These are phyloP conservation scores for Metschnikowia continentalis DNA, from an alignment of 805 yeast species.

Conservation along the genomic window DNA sequence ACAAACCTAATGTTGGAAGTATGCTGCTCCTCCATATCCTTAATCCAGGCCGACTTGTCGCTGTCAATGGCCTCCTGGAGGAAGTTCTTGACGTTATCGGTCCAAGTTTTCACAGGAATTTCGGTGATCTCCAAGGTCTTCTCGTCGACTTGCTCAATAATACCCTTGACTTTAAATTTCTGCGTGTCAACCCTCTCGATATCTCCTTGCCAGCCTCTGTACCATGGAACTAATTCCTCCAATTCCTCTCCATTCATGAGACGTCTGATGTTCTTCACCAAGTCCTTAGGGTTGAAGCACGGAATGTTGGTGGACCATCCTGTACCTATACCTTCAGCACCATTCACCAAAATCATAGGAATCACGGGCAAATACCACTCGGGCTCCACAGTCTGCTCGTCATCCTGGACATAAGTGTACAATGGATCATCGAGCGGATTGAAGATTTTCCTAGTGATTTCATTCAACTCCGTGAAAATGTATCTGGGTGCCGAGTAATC, in stretches of 20 bases:
- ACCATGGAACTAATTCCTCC: slow-evolving; percentile 86
- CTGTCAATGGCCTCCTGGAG: slow-evolving; percentile 72
- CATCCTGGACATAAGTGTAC: slow-evolving; percentile 79
- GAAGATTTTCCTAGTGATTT: slow-evolving; percentile 72
- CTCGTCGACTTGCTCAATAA: slow-evolving; percentile 74
- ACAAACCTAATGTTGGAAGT: slow-evolving; percentile 75
- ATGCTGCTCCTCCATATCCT: slow-evolving; percentile 94
- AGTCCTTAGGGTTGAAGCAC: slow-evolving; percentile 79
- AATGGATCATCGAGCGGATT: slow-evolving; percentile 77
- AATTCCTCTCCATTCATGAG: slow-evolving; percentile 70
- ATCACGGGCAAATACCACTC: slow-evolving; percentile 92
- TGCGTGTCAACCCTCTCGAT: slow-evolving; percentile 63
- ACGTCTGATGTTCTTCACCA: slow-evolving; percentile 67
- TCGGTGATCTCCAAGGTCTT: slow-evolving; percentile 86
- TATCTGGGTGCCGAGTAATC: slow-evolving; percentile 98
- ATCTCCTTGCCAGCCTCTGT: slow-evolving; percentile 88
- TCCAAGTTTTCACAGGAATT: slow-evolving; percentile 91
- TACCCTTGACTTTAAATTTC: slow-evolving; percentile 73
- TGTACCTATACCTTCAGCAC: slow-evolving; percentile 97
- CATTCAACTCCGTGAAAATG: slow-evolving; percentile 79
- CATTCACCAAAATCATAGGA: slow-evolving; percentile 93
- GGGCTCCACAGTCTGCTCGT: slow-evolving; percentile 91
- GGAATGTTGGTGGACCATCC: slow-evolving; percentile 98
- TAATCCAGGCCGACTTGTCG: slow-evolving; percentile 85
- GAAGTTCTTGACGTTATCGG: slow-evolving; percentile 81